phyloP scores from a whole-genome alignment of 768 basidiomycete species.

The Termitomyces sp. region DNA sequence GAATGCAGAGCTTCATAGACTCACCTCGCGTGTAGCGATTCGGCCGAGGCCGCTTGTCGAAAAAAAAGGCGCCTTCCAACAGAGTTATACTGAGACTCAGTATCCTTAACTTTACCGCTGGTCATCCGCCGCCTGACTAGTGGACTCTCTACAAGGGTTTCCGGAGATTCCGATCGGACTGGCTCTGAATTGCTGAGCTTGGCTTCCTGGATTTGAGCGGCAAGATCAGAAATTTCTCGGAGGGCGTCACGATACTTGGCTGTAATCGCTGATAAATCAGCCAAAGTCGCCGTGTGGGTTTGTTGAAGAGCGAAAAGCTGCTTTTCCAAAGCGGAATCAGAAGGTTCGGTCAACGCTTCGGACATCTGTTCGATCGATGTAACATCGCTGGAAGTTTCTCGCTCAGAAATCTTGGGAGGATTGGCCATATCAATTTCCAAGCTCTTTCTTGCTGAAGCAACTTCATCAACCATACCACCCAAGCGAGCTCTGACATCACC shows the following conservation, averaged over 20 bases:
- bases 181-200: constrained; percentile 56
- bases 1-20: constrained; percentile 11
- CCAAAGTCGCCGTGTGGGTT: constrained; percentile 75
- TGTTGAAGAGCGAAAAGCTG: constrained; percentile 78
- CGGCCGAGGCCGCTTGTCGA: constrained; percentile 81
- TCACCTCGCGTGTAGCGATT: constrained; percentile 86
- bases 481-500: constrained; percentile 65
- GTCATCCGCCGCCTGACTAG: constrained; percentile 52
- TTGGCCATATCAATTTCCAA: constrained; percentile 49
- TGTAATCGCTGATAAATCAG: constrained; percentile 75
- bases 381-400: constrained; percentile 18
- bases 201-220: constrained; percentile 85
- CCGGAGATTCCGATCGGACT: constrained; percentile 39
- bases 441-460: constrained; percentile 64
- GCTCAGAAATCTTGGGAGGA: constrained; percentile 12
- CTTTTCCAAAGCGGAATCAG: constrained; percentile 43
- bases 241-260: constrained; percentile 87
- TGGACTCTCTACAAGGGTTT: constrained; percentile 35
- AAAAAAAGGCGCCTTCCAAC: constrained; percentile 75
- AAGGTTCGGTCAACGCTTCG: constrained; percentile 23
- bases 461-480: constrained; percentile 64
- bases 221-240: constrained; percentile 89
- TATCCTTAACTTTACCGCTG: constrained; percentile 46
- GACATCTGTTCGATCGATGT: constrained; percentile 23
- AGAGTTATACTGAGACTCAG: constrained; percentile 41